phyloP scores from a whole-genome alignment of 1,284 basidiomycete genomes.

The Phylloboletellus chloephorus region DNA sequence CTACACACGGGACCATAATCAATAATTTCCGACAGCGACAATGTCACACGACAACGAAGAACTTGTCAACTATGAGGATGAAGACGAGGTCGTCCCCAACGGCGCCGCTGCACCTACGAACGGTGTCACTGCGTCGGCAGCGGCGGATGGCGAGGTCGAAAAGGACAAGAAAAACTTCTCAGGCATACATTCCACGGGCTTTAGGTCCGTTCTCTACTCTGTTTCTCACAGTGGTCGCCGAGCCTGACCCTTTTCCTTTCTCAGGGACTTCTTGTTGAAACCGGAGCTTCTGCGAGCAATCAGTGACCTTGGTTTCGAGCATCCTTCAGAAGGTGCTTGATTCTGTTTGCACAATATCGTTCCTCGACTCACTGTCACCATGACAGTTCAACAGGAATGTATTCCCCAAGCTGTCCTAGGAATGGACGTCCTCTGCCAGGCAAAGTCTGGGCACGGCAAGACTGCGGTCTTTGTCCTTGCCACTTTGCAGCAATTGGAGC shows the following conservation, averaged over 20 bases:
- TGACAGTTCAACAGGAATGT: slow-evolving; percentile 96
- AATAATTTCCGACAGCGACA: slow-evolving; percentile 8
- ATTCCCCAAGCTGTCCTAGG: slow-evolving; percentile 99
- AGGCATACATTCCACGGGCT: slow-evolving; percentile 94
- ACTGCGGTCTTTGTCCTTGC: slow-evolving; percentile 99
- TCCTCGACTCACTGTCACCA: neutral
- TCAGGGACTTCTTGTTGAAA: slow-evolving; percentile 27
- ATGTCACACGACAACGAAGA: slow-evolving; percentile 82
- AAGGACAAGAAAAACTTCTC: slow-evolving; percentile 97
- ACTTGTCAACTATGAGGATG: slow-evolving; percentile 92
- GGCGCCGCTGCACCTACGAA: slow-evolving; percentile 45
- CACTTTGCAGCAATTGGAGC: slow-evolving; percentile 97
- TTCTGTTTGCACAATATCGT: neutral
- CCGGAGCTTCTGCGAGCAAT: slow-evolving; percentile 91
- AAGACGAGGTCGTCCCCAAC: slow-evolving; percentile 77
- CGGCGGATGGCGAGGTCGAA: slow-evolving; percentile 60
- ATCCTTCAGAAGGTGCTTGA: slow-evolving; percentile 92
- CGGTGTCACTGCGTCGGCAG: slow-evolving; percentile 48
- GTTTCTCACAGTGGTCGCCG: neutral
- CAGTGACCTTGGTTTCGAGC: slow-evolving; percentile 98
- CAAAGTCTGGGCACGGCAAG: slow-evolving; percentile 99
- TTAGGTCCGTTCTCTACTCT: slow-evolving; percentile 54
- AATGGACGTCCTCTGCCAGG: slow-evolving; percentile 99
- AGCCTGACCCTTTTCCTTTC: slow-evolving; percentile 15
- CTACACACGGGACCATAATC: slow-evolving; percentile 13